Conservation (phyloP, 2,329 filamentous ascomycete genomes). For the Xylaria sp. region DNA sequence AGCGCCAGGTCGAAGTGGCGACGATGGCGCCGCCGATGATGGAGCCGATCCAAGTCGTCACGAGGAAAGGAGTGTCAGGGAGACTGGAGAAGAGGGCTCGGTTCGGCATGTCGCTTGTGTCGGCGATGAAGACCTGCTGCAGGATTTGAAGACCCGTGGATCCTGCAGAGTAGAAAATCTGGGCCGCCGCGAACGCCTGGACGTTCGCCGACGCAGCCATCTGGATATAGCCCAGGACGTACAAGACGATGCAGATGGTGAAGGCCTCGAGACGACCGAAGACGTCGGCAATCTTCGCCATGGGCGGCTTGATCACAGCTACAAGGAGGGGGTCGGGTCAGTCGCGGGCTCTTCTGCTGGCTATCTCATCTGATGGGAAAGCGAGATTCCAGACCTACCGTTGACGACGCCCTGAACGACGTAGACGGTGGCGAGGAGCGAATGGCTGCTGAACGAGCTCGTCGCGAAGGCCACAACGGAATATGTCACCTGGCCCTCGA, state of each 20-base stretch:
- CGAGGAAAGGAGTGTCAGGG: constrained; percentile 68
- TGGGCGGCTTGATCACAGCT: constrained; percentile 68
- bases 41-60: constrained; percentile 70
- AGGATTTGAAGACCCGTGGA: constrained; percentile 68
- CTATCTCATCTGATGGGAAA: neutral
- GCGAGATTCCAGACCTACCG: constrained; percentile 18
- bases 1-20: constrained; percentile 63
- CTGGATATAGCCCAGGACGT: constrained; percentile 66
- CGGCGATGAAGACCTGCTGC: constrained; percentile 72
- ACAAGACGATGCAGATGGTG: constrained; percentile 62
- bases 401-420: constrained; percentile 37
- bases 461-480: constrained; percentile 64
- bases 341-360: neutral
- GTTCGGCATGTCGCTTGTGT: constrained; percentile 68
- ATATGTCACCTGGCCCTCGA: constrained; percentile 71
- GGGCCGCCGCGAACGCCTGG: constrained; percentile 62
- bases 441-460: constrained; percentile 38
- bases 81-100: constrained; percentile 68
- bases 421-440: constrained; percentile 37
- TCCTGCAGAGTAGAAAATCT: constrained; percentile 71
- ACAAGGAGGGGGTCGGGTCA: constrained; percentile 31
- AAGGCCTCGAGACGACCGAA: constrained; percentile 71
- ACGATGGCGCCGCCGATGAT: constrained; percentile 61
- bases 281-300: constrained; percentile 70
- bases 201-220: constrained; percentile 66